These are phyloP conservation scores for Typha latifolia DNA, from an alignment of 176 grass and related monocot genomes.

Conservation along the genomic window DNA sequence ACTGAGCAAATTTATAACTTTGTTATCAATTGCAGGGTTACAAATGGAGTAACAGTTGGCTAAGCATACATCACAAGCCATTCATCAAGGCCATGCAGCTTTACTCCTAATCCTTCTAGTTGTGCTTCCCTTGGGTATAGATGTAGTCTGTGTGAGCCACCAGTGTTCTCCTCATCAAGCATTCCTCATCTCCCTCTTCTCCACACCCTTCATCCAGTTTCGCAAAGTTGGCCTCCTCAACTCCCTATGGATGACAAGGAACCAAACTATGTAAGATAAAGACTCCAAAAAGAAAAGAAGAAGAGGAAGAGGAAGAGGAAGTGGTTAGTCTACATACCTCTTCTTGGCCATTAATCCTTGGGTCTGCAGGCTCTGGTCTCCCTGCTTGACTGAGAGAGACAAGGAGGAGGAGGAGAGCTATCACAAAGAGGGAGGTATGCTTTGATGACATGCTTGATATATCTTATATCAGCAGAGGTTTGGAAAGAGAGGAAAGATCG, in stretches of 20 bases:
- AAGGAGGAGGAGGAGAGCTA: constrained; percentile 21
- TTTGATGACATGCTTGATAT: constrained; percentile 15
- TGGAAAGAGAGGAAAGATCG: background rate
- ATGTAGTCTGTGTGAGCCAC: constrained; percentile 43
- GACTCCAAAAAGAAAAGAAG: background rate
- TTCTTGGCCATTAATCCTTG: constrained; percentile 7
- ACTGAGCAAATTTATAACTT: too few species aligned
- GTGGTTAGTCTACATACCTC: constrained; percentile 9
- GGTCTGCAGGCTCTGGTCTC: constrained; percentile 19
- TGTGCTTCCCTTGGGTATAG: constrained; percentile 44
- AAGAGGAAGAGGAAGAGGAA: background rate
- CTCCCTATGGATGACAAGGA: background rate
- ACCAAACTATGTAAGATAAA: background rate
- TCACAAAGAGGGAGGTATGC: constrained; percentile 13
- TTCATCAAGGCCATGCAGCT: too few species aligned
- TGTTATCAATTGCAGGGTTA: too few species aligned
- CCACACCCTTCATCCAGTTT: constrained; percentile 5
- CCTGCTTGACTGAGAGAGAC: constrained; percentile 9
- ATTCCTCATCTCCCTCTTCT: constrained; percentile 19
- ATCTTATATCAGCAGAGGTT: background rate
- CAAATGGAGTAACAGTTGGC: too few species aligned
- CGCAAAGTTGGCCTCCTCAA: constrained; percentile 8
- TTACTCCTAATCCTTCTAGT: constrained; percentile 4
- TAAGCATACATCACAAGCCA: too few species aligned
- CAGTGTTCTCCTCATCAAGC: constrained; percentile 36